phyloP scores from a whole-genome alignment of 139 green algal genomes.

The Choricystis sp. region DNA sequence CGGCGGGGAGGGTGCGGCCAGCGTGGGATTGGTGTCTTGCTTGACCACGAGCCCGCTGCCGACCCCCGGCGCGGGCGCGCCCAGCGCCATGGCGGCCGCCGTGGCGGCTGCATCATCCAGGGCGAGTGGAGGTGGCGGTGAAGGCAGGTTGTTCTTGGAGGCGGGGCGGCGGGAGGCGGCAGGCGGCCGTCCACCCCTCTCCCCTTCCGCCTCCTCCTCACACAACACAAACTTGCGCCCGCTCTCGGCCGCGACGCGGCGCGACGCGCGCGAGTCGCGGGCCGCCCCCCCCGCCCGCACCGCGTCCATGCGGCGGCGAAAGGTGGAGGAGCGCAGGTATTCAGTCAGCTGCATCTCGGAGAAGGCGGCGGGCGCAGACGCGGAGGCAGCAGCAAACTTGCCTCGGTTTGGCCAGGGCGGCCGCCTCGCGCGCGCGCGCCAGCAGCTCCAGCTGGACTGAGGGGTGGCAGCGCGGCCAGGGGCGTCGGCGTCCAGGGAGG shows the following conservation, averaged over 20 bases:
- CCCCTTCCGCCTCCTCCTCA: conserved; percentile 6
- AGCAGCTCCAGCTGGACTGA: conserved; percentile 76
- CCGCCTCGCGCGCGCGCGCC: conserved; percentile 47
- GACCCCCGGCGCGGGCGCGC: no score
- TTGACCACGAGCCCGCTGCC: no score
- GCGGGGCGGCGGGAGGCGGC: no score
- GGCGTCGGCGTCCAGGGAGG: conserved; percentile 50
- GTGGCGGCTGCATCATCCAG: no score
- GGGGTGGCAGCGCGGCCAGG: conserved; percentile 62
- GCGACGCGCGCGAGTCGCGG: background rate
- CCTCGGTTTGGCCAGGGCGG: conserved; percentile 44
- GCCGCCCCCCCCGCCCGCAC: conserved; percentile 12
- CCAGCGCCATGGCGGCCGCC: no score
- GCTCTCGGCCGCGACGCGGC: conserved; percentile 36
- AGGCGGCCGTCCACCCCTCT: no score
- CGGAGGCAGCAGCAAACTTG: conserved; percentile 34
- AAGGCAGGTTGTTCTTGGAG: no score
- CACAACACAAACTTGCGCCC: conserved; percentile 52
- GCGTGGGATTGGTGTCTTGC: no score
- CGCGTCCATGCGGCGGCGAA: conserved; percentile 21
- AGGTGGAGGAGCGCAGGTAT: conserved; percentile 45
- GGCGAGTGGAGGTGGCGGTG: no score
- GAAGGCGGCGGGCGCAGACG: conserved; percentile 27
- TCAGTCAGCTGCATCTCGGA: conserved; percentile 53
- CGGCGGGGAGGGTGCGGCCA: no score